A percentile compares a stretch with the other conserved stretches of the same genome.
phyloP scores from a whole-genome alignment of 768 basidiomycete genomes.

The Leccinum subtestaceum region DNA sequence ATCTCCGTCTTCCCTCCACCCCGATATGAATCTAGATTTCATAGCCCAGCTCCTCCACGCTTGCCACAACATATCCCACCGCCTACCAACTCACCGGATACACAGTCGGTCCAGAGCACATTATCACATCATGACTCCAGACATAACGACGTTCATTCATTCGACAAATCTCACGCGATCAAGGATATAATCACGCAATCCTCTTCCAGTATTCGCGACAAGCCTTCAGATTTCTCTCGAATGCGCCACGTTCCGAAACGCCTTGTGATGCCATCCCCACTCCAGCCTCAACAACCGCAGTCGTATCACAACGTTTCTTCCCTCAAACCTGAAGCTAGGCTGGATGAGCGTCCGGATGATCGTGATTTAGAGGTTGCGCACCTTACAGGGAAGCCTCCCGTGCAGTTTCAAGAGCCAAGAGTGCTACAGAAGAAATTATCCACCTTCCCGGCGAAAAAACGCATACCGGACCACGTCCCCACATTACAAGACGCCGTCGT shows the following conservation, averaged over 20 bases:
- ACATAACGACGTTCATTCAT: constrained; percentile 10
- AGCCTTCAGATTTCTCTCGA: constrained; percentile 16
- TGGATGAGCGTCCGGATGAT: constrained; percentile 6
- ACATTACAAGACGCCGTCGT: constrained; percentile 10
- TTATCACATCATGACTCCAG: neutral
- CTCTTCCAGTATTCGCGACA: constrained; percentile 7
- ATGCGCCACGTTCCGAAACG: constrained; percentile 52
- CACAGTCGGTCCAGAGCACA: constrained; percentile 2
- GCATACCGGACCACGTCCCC: constrained; percentile 26
- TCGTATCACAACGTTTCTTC: constrained; percentile 16
- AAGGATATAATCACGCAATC: constrained; percentile 3
- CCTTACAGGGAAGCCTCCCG: constrained; percentile 6
- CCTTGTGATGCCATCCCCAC: constrained; percentile 72
- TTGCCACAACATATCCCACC: constrained; percentile 8
- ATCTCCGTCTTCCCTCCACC: constrained; percentile 22
- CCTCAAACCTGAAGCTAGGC: neutral
- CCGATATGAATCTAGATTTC: constrained; percentile 16
- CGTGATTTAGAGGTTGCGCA: neutral
- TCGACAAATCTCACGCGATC: constrained; percentile 8
- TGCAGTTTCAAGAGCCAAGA: constrained; percentile 17
- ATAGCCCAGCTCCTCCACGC: constrained; percentile 7
- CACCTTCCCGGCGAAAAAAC: constrained; percentile 22
- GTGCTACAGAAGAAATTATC: constrained; percentile 25
- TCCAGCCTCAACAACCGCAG: constrained; percentile 39
- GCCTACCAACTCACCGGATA: constrained; percentile 2